Conservation (phyloP, 352 stramenopile genomes). For the Elongisporangium anandrum region DNA sequence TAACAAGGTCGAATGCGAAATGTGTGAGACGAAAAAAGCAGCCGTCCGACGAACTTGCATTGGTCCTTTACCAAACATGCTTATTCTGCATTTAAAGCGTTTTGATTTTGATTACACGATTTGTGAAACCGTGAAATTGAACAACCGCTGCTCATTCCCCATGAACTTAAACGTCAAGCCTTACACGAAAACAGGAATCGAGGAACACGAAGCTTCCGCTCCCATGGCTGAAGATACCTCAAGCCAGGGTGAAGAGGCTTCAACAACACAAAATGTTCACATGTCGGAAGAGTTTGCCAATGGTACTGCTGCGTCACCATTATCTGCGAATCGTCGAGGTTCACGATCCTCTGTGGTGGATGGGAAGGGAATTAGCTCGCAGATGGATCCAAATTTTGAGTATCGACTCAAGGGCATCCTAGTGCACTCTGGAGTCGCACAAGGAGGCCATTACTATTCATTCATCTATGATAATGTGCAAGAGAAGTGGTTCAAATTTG, state of each 20-base stretch:
- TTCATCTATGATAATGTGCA: slow-evolving; percentile 87
- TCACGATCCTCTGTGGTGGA: background rate
- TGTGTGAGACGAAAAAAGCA: slow-evolving; percentile 97
- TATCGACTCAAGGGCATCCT: slow-evolving; percentile 97
- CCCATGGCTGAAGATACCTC: slow-evolving; percentile 22
- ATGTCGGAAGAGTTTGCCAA: slow-evolving; percentile 55
- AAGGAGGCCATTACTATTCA: slow-evolving; percentile 99
- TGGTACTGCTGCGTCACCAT: slow-evolving; percentile 14
- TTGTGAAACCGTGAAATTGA: slow-evolving; percentile 99
- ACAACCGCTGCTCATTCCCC: slow-evolving; percentile 97
- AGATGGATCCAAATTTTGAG: slow-evolving; percentile 90
- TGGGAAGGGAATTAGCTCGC: background rate
- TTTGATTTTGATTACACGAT: slow-evolving; percentile 99
- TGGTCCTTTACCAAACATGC: slow-evolving; percentile 92
- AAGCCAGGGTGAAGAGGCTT: background rate
- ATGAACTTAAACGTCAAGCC: slow-evolving; percentile 97
- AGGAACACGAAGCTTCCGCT: slow-evolving; percentile 81
- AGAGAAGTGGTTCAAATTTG: slow-evolving; percentile 98
- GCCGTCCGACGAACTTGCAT: slow-evolving; percentile 95
- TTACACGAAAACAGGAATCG: slow-evolving; percentile 96
- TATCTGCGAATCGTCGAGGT: slow-evolving; percentile 8
- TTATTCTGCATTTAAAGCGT: slow-evolving; percentile 98
- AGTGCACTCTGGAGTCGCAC: slow-evolving; percentile 97
- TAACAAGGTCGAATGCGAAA: slow-evolving; percentile 98
- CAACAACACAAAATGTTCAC: slow-evolving; percentile 11